A percentile compares a stretch with the other conserved stretches of the same genome.
These are phyloP conservation scores for Collybia nuda DNA, from an alignment of 768 basidiomycete species.

Conservation along the genomic window DNA sequence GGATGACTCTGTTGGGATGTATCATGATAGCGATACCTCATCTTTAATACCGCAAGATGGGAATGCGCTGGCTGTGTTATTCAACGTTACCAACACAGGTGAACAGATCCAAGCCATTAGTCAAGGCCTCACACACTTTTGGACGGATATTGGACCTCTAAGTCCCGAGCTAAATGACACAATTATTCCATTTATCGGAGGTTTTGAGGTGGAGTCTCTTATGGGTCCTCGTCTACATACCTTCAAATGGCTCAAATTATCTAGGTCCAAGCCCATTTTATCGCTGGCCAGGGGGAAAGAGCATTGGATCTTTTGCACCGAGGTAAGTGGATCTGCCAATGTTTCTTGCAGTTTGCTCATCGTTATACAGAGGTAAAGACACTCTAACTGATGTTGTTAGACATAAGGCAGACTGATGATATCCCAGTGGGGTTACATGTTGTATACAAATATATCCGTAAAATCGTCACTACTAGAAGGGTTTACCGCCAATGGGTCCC, in stretches of 20 bases:
- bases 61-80: conserved; percentile 47
- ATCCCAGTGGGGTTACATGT: conserved; percentile 48
- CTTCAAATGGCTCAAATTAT: neutral
- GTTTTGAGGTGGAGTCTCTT: conserved; percentile 38
- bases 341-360: neutral
- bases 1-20: conserved; percentile 42
- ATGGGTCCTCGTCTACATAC: neutral
- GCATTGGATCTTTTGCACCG: conserved; percentile 45
- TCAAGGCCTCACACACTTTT: conserved; percentile 41
- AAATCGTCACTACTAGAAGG: conserved; percentile 44
- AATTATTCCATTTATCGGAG: conserved; percentile 51
- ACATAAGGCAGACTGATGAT: neutral
- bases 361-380: conserved; percentile 11
- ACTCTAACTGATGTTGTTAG: neutral
- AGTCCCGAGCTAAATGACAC: conserved; percentile 51
- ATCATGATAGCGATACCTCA: conserved; percentile 42
- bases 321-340: conserved; percentile 13
- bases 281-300: conserved; percentile 40
- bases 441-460: conserved; percentile 42
- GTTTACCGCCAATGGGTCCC: conserved; percentile 45
- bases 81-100: conserved; percentile 38
- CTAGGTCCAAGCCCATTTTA: conserved; percentile 51
- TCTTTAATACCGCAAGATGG: conserved; percentile 49
- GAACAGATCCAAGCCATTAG: conserved; percentile 43
- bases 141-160: conserved; percentile 47